These are phyloP conservation scores for Pythium pectinolyticum DNA, from an alignment of 352 stramenopile genomes.

Conservation along the genomic window DNA sequence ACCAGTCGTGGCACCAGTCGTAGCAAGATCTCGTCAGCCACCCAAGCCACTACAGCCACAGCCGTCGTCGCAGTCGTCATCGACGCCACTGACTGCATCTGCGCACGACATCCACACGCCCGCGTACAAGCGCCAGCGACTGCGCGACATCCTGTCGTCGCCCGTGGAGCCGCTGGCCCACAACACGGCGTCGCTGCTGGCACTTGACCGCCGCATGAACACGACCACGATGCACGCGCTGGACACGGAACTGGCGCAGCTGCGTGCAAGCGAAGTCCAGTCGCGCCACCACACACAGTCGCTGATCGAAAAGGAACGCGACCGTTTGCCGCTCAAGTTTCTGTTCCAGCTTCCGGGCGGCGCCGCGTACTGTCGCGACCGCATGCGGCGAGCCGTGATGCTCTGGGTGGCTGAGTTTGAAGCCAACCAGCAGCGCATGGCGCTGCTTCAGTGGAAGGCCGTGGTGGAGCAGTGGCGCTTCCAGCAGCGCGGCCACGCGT, in stretches of 20 bases:
- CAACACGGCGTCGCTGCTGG: constrained; percentile 42
- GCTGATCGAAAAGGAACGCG: constrained; percentile 58
- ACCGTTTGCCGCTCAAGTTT: constrained; percentile 73
- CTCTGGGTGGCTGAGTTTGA: constrained; percentile 78
- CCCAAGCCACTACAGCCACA: background rate
- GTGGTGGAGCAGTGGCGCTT: constrained; percentile 64
- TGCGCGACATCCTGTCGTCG: constrained; percentile 63
- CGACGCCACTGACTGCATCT: background rate
- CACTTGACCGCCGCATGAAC: constrained; percentile 46
- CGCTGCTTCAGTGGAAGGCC: constrained; percentile 82
- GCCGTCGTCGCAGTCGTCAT: background rate
- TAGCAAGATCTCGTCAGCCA: background rate
- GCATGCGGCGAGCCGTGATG: constrained; percentile 65
- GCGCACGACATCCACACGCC: constrained; percentile 42
- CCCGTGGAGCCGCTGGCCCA: constrained; percentile 53
- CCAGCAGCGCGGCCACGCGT: constrained; percentile 50
- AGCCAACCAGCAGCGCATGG: constrained; percentile 68
- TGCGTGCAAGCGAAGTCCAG: constrained; percentile 40
- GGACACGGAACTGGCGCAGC: constrained; percentile 36
- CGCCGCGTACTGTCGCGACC: constrained; percentile 68
- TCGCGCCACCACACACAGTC: constrained; percentile 44
- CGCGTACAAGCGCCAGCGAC: constrained; percentile 54
- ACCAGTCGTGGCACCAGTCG: too few species aligned
- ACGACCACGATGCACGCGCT: constrained; percentile 53
- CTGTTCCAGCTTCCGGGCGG: constrained; percentile 80